These are phyloP conservation scores for Guyanaporus albipodus DNA, from an alignment of 768 basidiomycete species.

Conservation along the genomic window DNA sequence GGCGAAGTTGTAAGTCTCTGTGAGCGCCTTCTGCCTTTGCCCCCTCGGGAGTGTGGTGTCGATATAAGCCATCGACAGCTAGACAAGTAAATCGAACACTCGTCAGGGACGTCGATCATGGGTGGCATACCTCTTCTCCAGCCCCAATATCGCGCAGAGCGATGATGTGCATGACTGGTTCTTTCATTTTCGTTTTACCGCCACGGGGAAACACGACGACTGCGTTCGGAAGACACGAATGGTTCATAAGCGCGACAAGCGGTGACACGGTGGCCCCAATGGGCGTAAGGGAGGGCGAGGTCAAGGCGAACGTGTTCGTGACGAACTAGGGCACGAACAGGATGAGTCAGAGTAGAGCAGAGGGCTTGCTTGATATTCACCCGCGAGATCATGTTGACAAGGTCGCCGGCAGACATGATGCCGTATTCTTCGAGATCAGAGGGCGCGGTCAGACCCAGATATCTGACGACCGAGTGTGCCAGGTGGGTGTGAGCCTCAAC, in stretches of 20 bases:
- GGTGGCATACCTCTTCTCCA: conserved; percentile 62
- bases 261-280: conserved; percentile 87
- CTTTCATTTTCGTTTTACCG: conserved; percentile 34
- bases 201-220: conserved; percentile 84
- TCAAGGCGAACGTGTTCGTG: conserved; percentile 87
- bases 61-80: conserved; percentile 83
- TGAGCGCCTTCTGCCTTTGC: conserved; percentile 52
- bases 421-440: conserved; percentile 56
- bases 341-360: conserved; percentile 1
- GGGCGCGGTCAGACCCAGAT: conserved; percentile 57
- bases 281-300: conserved; percentile 71
- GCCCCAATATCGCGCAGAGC: conserved; percentile 59
- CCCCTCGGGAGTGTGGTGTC: conserved; percentile 70
- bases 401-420: conserved; percentile 52
- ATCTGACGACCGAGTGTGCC: conserved; percentile 70
- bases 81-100: not conserved
- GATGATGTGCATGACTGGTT: conserved; percentile 69
- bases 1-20: conserved; percentile 73
- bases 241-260: conserved; percentile 75
- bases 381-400: conserved; percentile 69
- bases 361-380: conserved; percentile 36
- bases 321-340: conserved; percentile 58
- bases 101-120: not conserved
- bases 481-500: conserved; percentile 63
- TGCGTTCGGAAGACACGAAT: conserved; percentile 85